Percentiles rank a stretch among this genome's conserved stretches.
phyloP scores from a whole-genome alignment of 257 asterid genomes.

The Gardenia jasminoides region DNA sequence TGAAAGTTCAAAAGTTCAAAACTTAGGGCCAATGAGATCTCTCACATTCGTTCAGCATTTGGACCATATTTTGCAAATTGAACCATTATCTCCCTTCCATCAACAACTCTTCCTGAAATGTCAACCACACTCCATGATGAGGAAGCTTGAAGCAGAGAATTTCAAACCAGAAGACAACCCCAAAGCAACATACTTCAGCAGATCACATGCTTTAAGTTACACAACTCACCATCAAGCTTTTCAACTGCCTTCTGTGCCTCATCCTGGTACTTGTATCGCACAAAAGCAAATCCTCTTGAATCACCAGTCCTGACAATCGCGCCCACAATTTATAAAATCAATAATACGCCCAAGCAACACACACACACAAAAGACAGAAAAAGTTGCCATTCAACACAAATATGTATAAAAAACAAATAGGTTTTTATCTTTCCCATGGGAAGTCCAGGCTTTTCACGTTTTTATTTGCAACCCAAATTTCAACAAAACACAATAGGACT shows the following conservation, averaged over 20 bases:
- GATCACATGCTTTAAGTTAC: neutral
- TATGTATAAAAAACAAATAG: neutral
- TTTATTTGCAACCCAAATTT: neutral
- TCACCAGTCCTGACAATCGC: slow-evolving; percentile 76
- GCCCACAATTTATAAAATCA: slow-evolving; percentile 7
- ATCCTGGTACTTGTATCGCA: slow-evolving; percentile 90
- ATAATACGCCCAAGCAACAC: neutral
- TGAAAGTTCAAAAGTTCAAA: too few species aligned
- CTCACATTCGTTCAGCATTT: slow-evolving; percentile 91
- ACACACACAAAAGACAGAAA: neutral
- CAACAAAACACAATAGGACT: neutral
- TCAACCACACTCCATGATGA: neutral
- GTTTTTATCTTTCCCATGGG: neutral
- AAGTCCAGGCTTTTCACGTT: neutral
- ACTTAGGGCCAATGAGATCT: neutral
- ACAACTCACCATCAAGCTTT: slow-evolving; percentile 77
- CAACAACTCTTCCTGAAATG: slow-evolving; percentile 77
- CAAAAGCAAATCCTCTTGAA: slow-evolving; percentile 96
- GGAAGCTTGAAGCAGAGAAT: neutral
- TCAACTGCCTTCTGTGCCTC: slow-evolving; percentile 96
- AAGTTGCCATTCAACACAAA: neutral
- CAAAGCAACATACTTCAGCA: too few species aligned
- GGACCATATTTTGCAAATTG: slow-evolving; percentile 98
- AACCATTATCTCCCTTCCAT: slow-evolving; percentile 97
- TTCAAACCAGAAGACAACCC: neutral